Evolutionary conservation across 2,329 filamentous ascomycete species (phyloP), one percentile per base, ranked within the genome.

Genomic region (Pseudogymnoascus sp.): DNA sequence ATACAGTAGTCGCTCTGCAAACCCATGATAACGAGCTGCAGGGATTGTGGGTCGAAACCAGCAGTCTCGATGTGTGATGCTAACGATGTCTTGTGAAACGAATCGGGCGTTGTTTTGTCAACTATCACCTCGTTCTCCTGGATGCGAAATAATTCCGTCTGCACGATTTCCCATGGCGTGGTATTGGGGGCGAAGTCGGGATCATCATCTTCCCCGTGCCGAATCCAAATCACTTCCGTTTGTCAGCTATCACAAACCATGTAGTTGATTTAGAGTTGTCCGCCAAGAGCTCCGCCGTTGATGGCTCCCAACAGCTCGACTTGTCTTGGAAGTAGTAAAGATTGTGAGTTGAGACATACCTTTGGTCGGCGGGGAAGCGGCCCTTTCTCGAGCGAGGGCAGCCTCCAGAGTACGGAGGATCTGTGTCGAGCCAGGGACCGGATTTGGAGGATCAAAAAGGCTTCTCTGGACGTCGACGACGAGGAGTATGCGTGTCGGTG

Each of bases 181-280:
- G 46, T 56, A 56, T 56, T 33, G 26, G 46, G 46, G 2, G 26
- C 28, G 10, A 56, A 56, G 10, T 56, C 46, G 4, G 46, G 26
- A 56, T 56, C 46, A 11, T 19, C 46, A 16, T 12, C 46, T 56
- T 56, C 46, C n/a, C 16, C 16, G n/a, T 56, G 46, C 46, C 26
- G 46, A 56, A 56, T 56, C 46, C 46, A 56, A 33, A 56, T 56
- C 10, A 56, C 46, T 56, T 33, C n/a, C 46, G 26, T 19, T 56
- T 56, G 46, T 56, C 46, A 56, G 46, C 24, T 56, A 56, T 56
- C 46, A 12, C 28, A 19, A 6, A 16, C n/a, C 46, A 33, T 31
- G 26, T 31, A 7, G n/a, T 56, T 56, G 46, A 19, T 31, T 56
- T 56, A 56, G 24, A 56, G 46, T 33, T 33, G 26, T 7, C 46